Percentiles rank a stretch among this genome's conserved stretches.
These are phyloP conservation scores for Gillenia trifoliata DNA, from an alignment of 306 rosid genomes.

Conservation along the genomic window DNA sequence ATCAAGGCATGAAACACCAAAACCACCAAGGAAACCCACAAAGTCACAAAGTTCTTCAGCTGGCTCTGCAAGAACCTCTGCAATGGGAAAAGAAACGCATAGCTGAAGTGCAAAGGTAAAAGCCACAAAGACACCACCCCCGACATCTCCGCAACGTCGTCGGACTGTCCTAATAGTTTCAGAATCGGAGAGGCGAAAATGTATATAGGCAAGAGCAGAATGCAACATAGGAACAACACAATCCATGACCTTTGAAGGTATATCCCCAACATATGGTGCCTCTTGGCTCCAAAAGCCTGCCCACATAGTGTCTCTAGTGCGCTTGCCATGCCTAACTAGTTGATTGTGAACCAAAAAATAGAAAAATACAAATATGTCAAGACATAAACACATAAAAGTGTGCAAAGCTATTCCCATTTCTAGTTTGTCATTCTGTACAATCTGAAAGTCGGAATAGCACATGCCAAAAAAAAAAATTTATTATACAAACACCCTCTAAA, in stretches of 20 bases:
- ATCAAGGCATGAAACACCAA: slow-evolving; percentile 27
- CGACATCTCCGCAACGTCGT: slow-evolving; percentile 29
- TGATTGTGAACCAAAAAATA: neutral
- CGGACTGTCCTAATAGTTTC: slow-evolving; percentile 28
- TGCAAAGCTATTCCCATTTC: no score
- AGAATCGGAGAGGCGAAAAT: slow-evolving; percentile 30
- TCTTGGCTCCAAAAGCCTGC: slow-evolving; percentile 41
- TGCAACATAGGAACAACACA: slow-evolving; percentile 19
- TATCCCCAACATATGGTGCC: slow-evolving; percentile 29
- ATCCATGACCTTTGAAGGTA: slow-evolving; percentile 42
- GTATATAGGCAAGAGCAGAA: slow-evolving; percentile 21
- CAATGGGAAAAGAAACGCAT: slow-evolving; percentile 28
- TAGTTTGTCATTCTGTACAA: neutral
- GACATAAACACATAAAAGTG: no score
- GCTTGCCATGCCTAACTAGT: slow-evolving; percentile 41
- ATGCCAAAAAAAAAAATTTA: neutral
- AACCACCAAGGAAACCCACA: slow-evolving; percentile 40
- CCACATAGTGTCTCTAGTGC: slow-evolving; percentile 43
- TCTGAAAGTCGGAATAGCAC: neutral
- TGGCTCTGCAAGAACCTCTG: slow-evolving; percentile 38
- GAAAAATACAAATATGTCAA: neutral
- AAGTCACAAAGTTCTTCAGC: slow-evolving; percentile 27
- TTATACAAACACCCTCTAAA: neutral
- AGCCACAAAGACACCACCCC: slow-evolving; percentile 29
- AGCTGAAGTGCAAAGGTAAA: slow-evolving; percentile 33